phyloP scores from a whole-genome alignment of 495 filamentous ascomycete species.

The Penicillium verhagenii region DNA sequence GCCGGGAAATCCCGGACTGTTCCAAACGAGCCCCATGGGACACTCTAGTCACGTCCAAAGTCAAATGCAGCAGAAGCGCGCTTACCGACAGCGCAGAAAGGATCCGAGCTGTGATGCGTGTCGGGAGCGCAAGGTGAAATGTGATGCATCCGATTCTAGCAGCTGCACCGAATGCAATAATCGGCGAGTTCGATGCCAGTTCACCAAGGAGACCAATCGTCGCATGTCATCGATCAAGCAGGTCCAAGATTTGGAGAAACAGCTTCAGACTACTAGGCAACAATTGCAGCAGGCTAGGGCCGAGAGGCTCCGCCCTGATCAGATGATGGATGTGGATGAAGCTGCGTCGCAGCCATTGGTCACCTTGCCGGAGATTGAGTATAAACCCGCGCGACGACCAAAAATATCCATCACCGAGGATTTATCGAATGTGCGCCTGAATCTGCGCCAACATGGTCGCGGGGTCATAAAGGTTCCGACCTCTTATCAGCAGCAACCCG shows the following conservation, averaged over 20 bases:
- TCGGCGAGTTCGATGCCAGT: constrained; percentile 93
- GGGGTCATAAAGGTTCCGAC: constrained; percentile 83
- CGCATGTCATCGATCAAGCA: constrained; percentile 99
- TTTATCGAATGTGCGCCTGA: constrained; percentile 66
- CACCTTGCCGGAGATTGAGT: constrained; percentile 68
- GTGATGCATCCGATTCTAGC: constrained; percentile 92
- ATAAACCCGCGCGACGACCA: constrained; percentile 60
- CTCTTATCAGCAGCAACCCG: constrained; percentile 59
- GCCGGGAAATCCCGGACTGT: constrained; percentile 39
- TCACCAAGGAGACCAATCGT: constrained; percentile 98
- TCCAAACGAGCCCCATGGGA: constrained; percentile 43
- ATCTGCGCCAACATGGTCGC: constrained; percentile 69
- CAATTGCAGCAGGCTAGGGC: constrained; percentile 71
- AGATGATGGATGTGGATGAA: constrained; percentile 61
- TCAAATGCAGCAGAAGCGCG: constrained; percentile 73
- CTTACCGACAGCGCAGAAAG: constrained; percentile 91
- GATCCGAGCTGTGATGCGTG: constrained; percentile 98
- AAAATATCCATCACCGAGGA: constrained; percentile 62
- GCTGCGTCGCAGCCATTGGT: constrained; percentile 56
- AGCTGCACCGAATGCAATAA: constrained; percentile 97
- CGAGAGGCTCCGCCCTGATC: constrained; percentile 36
- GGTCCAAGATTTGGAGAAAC: constrained; percentile 94
- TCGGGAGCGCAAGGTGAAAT: constrained; percentile 97
- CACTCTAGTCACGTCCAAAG: constrained; percentile 50
- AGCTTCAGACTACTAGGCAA: constrained; percentile 70